Percentiles rank a stretch among this genome's conserved stretches.
Evolutionary conservation across 371 early-diverging fungal species (phyloP).

Genomic region (Caulochytrium protostelioides): DNA sequence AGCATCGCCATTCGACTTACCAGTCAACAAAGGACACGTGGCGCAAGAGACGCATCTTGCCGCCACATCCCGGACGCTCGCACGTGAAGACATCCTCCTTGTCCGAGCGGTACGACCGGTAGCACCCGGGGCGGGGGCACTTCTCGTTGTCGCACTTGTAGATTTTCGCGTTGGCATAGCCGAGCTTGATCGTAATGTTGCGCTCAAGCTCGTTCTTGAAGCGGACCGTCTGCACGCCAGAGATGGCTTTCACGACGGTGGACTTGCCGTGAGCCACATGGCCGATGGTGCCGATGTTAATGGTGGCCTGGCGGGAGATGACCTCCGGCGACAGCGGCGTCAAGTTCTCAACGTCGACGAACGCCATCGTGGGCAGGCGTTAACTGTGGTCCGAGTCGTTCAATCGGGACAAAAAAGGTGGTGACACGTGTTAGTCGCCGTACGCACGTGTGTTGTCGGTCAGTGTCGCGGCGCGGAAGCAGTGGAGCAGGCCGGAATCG

Average conservation of each 20-base stretch:
- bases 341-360: constrained; percentile 11
- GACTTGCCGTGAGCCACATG: constrained; percentile 99
- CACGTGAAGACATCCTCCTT: constrained; percentile 80
- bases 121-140: constrained; percentile 93
- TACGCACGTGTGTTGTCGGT: too few species aligned
- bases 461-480: too few species aligned
- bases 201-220: constrained; percentile 99
- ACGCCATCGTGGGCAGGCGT: not conserved
- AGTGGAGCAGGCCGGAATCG: too few species aligned
- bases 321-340: constrained; percentile 73
- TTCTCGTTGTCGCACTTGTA: constrained; percentile 82
- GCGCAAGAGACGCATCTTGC: constrained; percentile 61
- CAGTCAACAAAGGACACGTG: too few species aligned
- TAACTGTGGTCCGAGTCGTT: too few species aligned
- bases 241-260: constrained; percentile 98
- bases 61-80: constrained; percentile 72
- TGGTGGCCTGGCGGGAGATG: constrained; percentile 91
- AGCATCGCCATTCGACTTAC: too few species aligned
- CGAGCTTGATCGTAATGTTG: constrained; percentile 99
- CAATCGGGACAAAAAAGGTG: too few species aligned
- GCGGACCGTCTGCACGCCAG: constrained; percentile 96
- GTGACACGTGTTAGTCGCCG: too few species aligned
- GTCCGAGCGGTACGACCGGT: constrained; percentile 62
- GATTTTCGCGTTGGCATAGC: constrained; percentile 99
- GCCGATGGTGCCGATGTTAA: constrained; percentile 99